A percentile compares a stretch with the other conserved stretches of the same genome.
Evolutionary conservation across 345 rosid species (phyloP).

Genomic region (Hibiscus mutabilis): DNA sequence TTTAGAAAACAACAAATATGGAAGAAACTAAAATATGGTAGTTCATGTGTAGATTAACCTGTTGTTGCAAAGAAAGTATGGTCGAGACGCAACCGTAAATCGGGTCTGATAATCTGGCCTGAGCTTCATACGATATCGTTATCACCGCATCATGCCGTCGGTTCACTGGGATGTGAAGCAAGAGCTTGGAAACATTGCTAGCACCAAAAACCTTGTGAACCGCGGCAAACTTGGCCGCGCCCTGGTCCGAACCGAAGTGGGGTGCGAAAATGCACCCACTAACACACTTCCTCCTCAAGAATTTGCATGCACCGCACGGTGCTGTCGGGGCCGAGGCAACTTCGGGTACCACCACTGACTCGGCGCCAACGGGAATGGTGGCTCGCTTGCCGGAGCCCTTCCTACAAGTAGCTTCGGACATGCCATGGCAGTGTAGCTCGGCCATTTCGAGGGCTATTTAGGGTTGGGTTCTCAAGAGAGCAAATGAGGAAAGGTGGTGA

Average conservation of each 20-base stretch:
- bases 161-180: constrained; percentile 72
- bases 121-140: constrained; percentile 88
- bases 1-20: too few species aligned
- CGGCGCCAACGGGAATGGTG: not conserved
- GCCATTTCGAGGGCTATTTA: constrained; percentile 35
- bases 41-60: constrained; percentile 37
- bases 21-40: not conserved
- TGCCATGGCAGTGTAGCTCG: constrained; percentile 32
- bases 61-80: constrained; percentile 87
- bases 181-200: constrained; percentile 84
- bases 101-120: constrained; percentile 92
- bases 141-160: constrained; percentile 89
- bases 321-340: constrained; percentile 25
- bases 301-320: constrained; percentile 97
- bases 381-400: constrained; percentile 31
- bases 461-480: constrained; percentile 1
- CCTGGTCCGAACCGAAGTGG: constrained; percentile 85
- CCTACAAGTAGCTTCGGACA: constrained; percentile 39
- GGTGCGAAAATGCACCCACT: constrained; percentile 94
- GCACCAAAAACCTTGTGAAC: constrained; percentile 98
- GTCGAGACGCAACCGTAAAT: constrained; percentile 91
- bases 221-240: constrained; percentile 87
- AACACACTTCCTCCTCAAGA: constrained; percentile 86
- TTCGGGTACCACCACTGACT: constrained; percentile 8
- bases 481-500: constrained; percentile 15